Evolutionary conservation across 257 asterid species (phyloP).

Genomic region (Fraxinus pennsylvanica): DNA sequence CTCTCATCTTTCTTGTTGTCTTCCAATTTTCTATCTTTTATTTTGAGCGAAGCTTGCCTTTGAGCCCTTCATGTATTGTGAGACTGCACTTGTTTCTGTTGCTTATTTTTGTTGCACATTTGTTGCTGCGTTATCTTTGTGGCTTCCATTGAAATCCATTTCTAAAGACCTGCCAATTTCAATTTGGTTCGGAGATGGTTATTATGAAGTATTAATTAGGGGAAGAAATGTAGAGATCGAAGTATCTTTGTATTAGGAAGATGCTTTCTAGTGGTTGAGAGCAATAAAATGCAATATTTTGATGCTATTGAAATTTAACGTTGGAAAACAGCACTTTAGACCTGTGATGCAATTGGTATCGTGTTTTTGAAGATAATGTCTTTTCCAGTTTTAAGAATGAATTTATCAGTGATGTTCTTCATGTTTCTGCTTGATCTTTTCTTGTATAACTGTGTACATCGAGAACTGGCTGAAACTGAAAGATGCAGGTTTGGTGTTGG

Average conservation of each 20-base stretch:
- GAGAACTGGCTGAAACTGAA: too few species aligned
- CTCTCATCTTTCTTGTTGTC: slow-evolving; percentile 19
- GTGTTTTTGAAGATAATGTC: background rate
- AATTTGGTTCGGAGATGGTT: too few species aligned
- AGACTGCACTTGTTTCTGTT: slow-evolving; percentile 1
- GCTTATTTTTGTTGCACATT: background rate
- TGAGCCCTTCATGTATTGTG: slow-evolving; percentile 7
- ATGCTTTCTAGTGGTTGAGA: too few species aligned
- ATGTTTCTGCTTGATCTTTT: too few species aligned
- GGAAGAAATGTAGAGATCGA: too few species aligned
- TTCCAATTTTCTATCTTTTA: slow-evolving; percentile 3
- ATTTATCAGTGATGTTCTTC: background rate
- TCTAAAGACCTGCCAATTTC: background rate
- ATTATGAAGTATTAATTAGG: too few species aligned
- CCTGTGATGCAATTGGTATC: background rate
- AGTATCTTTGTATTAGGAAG: too few species aligned
- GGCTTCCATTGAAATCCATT: background rate
- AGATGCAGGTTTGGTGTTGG: background rate
- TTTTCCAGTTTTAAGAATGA: background rate
- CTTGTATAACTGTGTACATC: background rate
- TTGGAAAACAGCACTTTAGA: too few species aligned
- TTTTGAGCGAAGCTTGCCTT: slow-evolving; percentile 5
- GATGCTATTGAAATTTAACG: background rate
- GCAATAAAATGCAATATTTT: too few species aligned
- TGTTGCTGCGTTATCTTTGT: background rate